Evolutionary conservation across 108 stramenopile genomes (phyloP).

Genomic region (Skeletonema costatum): DNA sequence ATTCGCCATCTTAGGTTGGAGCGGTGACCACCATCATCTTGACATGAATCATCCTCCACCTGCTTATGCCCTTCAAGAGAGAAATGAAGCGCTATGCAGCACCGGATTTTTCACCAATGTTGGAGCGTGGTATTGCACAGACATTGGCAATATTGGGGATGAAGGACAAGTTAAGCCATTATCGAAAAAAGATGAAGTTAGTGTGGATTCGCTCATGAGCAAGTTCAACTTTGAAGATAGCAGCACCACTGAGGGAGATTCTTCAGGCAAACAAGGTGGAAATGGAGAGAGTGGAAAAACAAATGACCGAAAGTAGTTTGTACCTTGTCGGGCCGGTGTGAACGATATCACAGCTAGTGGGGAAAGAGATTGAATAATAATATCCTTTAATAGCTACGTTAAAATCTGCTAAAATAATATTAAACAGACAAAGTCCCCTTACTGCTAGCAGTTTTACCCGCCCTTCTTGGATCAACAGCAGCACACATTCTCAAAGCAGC

Average conservation of each 20-base stretch:
- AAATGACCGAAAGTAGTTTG: neutral
- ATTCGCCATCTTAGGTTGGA: neutral
- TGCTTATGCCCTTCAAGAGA: slow-evolving; percentile 51
- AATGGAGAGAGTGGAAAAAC: neutral
- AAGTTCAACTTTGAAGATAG: slow-evolving; percentile 36
- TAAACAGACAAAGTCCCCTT: slow-evolving; percentile 90
- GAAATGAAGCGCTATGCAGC: slow-evolving; percentile 69
- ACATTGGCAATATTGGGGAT: slow-evolving; percentile 70
- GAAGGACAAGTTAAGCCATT: slow-evolving; percentile 54
- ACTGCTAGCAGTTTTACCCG: slow-evolving; percentile 77
- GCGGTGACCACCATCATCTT: neutral
- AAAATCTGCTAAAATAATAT: neutral
- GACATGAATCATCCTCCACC: slow-evolving; percentile 10
- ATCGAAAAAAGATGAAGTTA: slow-evolving; percentile 13
- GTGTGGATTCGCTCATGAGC: slow-evolving; percentile 39
- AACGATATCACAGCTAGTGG: neutral
- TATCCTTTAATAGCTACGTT: neutral
- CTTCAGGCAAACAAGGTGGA: neutral
- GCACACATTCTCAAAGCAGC: slow-evolving; percentile 68
- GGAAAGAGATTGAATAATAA: neutral
- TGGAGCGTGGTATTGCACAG: slow-evolving; percentile 68
- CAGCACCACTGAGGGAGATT: neutral
- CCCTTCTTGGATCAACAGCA: slow-evolving; percentile 80
- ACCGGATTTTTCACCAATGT: slow-evolving; percentile 81
- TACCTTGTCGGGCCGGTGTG: too few relatives aligned